Evolutionary conservation across 2,329 filamentous ascomycete genomes (phyloP), one percentile per base, ranked within the genome.

Genomic region (Coniochaeta sp.): DNA sequence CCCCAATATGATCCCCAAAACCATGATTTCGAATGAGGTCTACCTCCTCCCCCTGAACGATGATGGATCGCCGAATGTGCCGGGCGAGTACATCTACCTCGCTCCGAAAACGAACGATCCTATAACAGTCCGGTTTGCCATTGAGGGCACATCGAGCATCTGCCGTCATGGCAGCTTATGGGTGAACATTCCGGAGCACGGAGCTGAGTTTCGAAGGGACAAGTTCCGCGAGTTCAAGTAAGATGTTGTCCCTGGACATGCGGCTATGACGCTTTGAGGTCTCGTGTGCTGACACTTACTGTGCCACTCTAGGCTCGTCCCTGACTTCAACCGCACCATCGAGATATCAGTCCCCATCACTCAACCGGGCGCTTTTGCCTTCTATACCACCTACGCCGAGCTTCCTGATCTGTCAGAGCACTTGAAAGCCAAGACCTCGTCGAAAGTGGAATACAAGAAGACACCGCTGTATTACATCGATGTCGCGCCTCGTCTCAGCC

Each of bases 101-200:
- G 89, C 92, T 0, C 87, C 95, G 19, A 77, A 77, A 65, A 88
- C 89, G 19, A 83, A 81, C 44, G 82, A 88, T n/a, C 89, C 89
- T 47, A 88, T 98, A 69, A 84, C 84, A 59, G 80, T 97, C 61
- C 88, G 93, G 62, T 96, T 99, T 74, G 86, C 91, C 67, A 93
- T 97, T 67, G 90, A 97, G 75, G 93, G 95, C 63, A 93, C 91
- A 61, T 96, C 93, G 72, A 96, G 93, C 63, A 95, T 99, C 79
- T 97, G 93, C 74, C 86, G 92, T 66, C 82, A 96, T 76, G 95
- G 96, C 62, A 97, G 90, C 71, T 81, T 99, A 64, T 99, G 95
- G 93, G 89, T 96, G 70, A 99, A 99, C 74, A 90, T 98, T 62
- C 95, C 95, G 8, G 84, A 88, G 63, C 81, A 87, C 68, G 92